Evolutionary conservation across 2,329 filamentous ascomycete genomes (phyloP).

Genomic region (Fusarium nisikadoi): DNA sequence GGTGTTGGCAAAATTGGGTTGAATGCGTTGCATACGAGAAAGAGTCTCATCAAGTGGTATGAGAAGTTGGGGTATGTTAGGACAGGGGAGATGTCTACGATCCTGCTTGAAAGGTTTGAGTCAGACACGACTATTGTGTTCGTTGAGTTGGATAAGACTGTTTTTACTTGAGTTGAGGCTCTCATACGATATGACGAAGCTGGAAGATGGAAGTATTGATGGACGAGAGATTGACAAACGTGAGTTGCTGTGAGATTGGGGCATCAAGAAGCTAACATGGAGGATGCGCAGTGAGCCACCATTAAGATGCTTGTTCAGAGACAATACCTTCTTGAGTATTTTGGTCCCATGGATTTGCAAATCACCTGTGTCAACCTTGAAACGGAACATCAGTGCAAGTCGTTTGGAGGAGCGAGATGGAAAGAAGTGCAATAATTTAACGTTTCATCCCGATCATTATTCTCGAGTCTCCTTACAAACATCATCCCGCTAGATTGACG

Average conservation of each 20-base stretch:
- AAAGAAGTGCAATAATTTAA: not conserved
- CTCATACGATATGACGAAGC: rapidly evolving
- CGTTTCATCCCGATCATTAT: not conserved
- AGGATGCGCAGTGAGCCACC: not conserved
- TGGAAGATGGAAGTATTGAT: not conserved
- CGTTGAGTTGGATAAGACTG: constrained; percentile 50
- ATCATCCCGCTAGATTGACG: not conserved
- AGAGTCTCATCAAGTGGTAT: constrained; percentile 51
- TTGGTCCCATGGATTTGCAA: too few species aligned
- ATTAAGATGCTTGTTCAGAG: not conserved
- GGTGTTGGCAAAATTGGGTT: constrained; percentile 44
- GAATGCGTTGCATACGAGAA: constrained; percentile 49
- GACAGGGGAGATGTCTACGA: constrained; percentile 49
- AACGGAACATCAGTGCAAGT: not conserved
- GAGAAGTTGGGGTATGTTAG: constrained; percentile 47
- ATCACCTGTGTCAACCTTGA: not conserved
- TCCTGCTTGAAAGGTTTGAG: constrained; percentile 43
- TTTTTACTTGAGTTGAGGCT: not conserved
- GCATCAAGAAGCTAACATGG: not conserved
- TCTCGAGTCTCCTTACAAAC: not conserved
- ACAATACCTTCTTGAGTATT: too few species aligned
- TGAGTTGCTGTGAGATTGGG: not conserved
- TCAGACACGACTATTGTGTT: constrained; percentile 47
- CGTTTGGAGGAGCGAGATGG: not conserved
- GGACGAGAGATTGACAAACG: not conserved